A percentile compares a stretch with the other conserved stretches of the same genome.
These are phyloP conservation scores for Blastocystis sp. DNA, from an alignment of 352 stramenopile genomes.

Conservation along the genomic window DNA sequence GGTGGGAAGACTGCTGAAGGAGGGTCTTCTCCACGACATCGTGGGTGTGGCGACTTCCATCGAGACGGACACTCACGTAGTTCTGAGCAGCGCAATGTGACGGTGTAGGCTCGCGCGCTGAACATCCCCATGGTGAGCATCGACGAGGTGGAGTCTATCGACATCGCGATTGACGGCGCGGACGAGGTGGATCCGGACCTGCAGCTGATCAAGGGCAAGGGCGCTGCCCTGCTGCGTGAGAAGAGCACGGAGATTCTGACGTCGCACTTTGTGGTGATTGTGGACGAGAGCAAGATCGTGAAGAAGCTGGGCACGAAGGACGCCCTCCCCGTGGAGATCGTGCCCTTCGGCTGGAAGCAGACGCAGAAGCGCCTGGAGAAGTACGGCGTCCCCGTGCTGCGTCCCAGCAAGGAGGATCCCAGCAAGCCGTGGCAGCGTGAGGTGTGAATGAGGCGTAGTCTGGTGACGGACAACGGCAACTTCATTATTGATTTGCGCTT, in stretches of 20 bases:
- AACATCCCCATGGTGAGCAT: slow-evolving; percentile 69
- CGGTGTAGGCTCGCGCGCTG: slow-evolving; percentile 63
- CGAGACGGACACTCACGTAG: slow-evolving; percentile 34
- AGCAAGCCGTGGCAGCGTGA: background rate
- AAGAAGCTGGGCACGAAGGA: slow-evolving; percentile 7
- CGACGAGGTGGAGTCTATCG: slow-evolving; percentile 62
- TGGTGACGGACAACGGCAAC: slow-evolving; percentile 49
- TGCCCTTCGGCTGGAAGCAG: slow-evolving; percentile 22
- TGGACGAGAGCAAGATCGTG: slow-evolving; percentile 49
- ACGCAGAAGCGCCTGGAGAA: slow-evolving; percentile 24
- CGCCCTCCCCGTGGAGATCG: slow-evolving; percentile 29
- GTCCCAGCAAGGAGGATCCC: background rate
- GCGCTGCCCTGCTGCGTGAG: slow-evolving; percentile 39
- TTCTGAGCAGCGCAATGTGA: background rate
- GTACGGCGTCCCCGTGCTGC: background rate
- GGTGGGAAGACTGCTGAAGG: slow-evolving; percentile 60
- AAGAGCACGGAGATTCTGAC: slow-evolving; percentile 57
- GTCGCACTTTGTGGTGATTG: slow-evolving; percentile 41
- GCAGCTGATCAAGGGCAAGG: slow-evolving; percentile 36
- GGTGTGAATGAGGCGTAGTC: background rate
- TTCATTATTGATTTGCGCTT: slow-evolving; percentile 37
- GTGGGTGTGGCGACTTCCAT: slow-evolving; percentile 70
- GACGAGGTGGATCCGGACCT: slow-evolving; percentile 70
- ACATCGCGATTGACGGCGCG: slow-evolving; percentile 71
- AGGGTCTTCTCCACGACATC: slow-evolving; percentile 70